These are phyloP conservation scores for Limonium bicolor DNA, from an alignment of 148 eudicot species.

Conservation along the genomic window DNA sequence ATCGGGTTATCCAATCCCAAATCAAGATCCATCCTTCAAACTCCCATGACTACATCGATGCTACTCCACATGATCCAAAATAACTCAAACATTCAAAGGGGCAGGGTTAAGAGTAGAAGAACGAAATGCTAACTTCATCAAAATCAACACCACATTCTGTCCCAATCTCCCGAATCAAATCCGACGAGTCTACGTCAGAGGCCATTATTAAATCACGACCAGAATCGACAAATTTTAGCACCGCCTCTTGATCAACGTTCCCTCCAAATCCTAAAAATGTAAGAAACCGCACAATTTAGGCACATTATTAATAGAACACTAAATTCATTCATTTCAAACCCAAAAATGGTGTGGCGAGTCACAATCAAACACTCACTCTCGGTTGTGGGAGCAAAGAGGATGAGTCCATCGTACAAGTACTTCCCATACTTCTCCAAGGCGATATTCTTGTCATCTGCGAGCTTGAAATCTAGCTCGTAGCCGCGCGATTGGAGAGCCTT, in stretches of 20 bases:
- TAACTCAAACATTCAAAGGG: neutral
- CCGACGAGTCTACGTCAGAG: constrained; percentile 53
- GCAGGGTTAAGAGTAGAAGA: neutral
- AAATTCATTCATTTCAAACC: neutral
- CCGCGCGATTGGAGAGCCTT: constrained; percentile 25
- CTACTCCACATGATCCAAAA: neutral
- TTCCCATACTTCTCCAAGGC: constrained; percentile 33
- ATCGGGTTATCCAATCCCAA: no score
- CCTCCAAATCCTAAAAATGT: constrained; percentile 32
- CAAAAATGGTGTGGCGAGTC: neutral
- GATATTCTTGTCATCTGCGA: constrained; percentile 32
- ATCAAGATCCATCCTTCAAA: neutral
- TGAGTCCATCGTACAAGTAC: constrained; percentile 36
- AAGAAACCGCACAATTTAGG: neutral
- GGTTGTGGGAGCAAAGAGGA: constrained; percentile 30
- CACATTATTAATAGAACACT: neutral
- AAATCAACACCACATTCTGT: constrained; percentile 67
- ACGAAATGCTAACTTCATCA: constrained; percentile 32
- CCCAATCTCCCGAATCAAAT: constrained; percentile 58
- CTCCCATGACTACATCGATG: neutral
- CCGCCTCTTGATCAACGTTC: constrained; percentile 33
- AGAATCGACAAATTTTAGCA: constrained; percentile 62
- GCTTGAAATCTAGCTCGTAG: constrained; percentile 41
- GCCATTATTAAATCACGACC: constrained; percentile 61
- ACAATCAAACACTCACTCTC: constrained; percentile 18